phyloP scores from a whole-genome alignment of 1,139 yeast species.

The Saccharomyces hybrid region DNA sequence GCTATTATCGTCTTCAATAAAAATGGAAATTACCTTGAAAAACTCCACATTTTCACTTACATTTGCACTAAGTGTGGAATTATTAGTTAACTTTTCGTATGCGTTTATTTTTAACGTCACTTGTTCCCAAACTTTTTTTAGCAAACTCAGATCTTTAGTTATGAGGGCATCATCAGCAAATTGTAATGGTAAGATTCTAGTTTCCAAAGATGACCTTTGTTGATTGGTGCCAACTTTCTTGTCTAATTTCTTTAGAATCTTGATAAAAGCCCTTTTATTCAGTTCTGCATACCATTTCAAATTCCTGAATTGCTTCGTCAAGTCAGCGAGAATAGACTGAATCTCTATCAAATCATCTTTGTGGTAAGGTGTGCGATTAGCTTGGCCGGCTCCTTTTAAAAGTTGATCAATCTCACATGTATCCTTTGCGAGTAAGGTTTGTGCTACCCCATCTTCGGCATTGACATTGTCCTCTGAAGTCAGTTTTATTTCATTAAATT shows the following conservation, averaged over 20 bases:
- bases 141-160: slow-evolving; percentile 40
- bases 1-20: slow-evolving; percentile 41
- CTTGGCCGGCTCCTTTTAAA: background rate
- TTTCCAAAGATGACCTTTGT: slow-evolving; percentile 56
- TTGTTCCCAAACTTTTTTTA: background rate
- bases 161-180: slow-evolving; percentile 65
- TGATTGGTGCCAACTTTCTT: slow-evolving; percentile 70
- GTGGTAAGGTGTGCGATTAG: slow-evolving; percentile 11
- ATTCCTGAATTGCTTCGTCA: slow-evolving; percentile 70
- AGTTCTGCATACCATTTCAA: slow-evolving; percentile 91
- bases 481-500: slow-evolving; percentile 20
- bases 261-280: slow-evolving; percentile 82
- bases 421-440: background rate
- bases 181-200: slow-evolving; percentile 67
- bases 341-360: slow-evolving; percentile 72
- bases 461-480: background rate
- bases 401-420: background rate
- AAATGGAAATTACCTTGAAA: slow-evolving; percentile 19
- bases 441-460: background rate
- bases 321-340: slow-evolving; percentile 63
- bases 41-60: background rate
- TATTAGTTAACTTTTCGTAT: background rate
- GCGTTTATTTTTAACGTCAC: background rate
- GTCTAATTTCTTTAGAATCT: slow-evolving; percentile 84
- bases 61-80: background rate